A percentile compares a stretch with the other conserved stretches of the same genome.
These are phyloP conservation scores for Fagus sylvatica DNA, from an alignment of 306 rosid species.

Conservation along the genomic window DNA sequence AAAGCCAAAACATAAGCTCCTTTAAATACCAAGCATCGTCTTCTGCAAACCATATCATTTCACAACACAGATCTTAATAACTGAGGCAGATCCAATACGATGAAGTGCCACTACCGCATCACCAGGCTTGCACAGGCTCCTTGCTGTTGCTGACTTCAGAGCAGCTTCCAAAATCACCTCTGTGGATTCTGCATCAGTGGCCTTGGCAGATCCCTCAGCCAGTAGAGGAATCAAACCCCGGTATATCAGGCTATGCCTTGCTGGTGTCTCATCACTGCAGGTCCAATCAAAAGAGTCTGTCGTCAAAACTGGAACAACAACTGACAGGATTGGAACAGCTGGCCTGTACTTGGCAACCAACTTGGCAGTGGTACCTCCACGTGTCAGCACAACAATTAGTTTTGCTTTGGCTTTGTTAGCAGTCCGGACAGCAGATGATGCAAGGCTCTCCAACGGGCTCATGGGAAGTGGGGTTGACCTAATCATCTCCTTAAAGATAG, in stretches of 20 bases:
- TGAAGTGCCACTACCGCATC: constrained; percentile 93
- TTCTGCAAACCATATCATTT: constrained; percentile 38
- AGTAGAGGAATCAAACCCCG: constrained; percentile 87
- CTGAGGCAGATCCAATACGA: constrained; percentile 84
- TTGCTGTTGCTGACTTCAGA: constrained; percentile 70
- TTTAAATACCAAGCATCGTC: constrained; percentile 21
- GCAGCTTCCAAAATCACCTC: constrained; percentile 93
- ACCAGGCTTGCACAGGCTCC: constrained; percentile 70
- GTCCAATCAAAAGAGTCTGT: constrained; percentile 90
- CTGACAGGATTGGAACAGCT: constrained; percentile 90
- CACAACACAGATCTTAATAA: constrained; percentile 88
- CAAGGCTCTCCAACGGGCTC: constrained; percentile 98
- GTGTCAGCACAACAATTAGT: constrained; percentile 86
- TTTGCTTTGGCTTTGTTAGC: constrained; percentile 90
- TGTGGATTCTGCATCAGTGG: constrained; percentile 98
- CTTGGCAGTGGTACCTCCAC: constrained; percentile 90
- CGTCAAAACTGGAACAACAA: constrained; percentile 89
- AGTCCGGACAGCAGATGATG: constrained; percentile 92
- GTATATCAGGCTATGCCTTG: constrained; percentile 91
- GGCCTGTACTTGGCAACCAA: constrained; percentile 93
- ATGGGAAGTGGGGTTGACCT: constrained; percentile 91
- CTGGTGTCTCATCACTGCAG: constrained; percentile 90
- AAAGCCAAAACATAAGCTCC: constrained; percentile 24
- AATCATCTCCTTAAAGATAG: constrained; percentile 94
- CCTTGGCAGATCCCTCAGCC: constrained; percentile 95